Evolutionary conservation across 2,329 filamentous ascomycete genomes (phyloP), one percentile per base, ranked within the genome.

Genomic region (Metarhizium anisopliae): DNA sequence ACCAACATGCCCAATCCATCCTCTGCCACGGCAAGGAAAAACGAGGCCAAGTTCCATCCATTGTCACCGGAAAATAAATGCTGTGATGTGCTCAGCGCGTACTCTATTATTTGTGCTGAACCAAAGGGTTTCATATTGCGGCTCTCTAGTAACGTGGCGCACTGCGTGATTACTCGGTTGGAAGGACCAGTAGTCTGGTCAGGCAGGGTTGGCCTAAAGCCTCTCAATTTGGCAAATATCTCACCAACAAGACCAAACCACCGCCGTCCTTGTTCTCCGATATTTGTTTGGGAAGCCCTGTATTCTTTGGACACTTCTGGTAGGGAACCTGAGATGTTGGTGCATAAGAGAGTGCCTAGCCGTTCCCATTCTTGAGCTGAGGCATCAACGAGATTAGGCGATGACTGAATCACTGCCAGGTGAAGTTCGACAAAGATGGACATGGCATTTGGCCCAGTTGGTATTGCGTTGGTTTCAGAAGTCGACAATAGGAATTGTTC

Each of bases 261-360:
- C 0, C 88, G 84, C 50, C 77, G 75, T 0, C 85, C 85, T 62
- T 87, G 81, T 6, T 84, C 77, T 10, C 82, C 81, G 30, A 95
- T 77, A 45, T 76, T 75, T 52, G 82, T 78, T 66, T 96, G 90
- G 0, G 90, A 95, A 47, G 78, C 77, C 30, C 81, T 78, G 61
- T 89, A 89, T 18, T 90, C 87, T 59, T 86, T 86, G 0, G 90
- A 91, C 55, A 93, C 84, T 65, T 93, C 90, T 1, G 92, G 90
- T 5, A 89, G 78, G 0, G 90, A 95, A 6, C 82, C 81, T 54
- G 84, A 85, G 56, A 96, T 84, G 42, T 81, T 78, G 36, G 83
- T 75, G 30, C 85, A 75, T n/a, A 96, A 72, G 0, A 77, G 68
- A 1, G 80, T 72, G 0, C 82, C 80, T n/a, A 90, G 70, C 2